Evolutionary conservation across 139 green algal genomes (phyloP).

Genomic region (Chlamydomonas incerta): DNA sequence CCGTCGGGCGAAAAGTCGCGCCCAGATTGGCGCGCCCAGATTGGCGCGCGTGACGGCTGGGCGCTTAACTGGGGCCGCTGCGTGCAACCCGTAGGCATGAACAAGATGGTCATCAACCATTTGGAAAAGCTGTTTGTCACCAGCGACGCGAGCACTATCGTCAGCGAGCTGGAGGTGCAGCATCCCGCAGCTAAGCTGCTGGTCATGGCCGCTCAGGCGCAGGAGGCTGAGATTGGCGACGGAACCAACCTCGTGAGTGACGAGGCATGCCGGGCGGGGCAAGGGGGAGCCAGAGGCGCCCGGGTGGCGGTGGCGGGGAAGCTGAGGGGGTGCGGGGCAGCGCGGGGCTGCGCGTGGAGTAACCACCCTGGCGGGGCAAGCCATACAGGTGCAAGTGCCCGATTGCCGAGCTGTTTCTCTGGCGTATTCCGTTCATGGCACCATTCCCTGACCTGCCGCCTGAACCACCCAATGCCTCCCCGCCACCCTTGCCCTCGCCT

Average conservation of each 20-base stretch:
- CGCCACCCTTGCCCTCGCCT: too few species aligned
- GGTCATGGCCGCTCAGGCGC: slow-evolving; percentile 92
- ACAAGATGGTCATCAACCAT: slow-evolving; percentile 99
- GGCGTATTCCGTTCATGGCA: too few species aligned
- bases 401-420: too few species aligned
- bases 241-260: slow-evolving; percentile 94
- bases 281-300: too few species aligned
- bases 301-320: too few species aligned
- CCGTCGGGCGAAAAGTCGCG: neutral
- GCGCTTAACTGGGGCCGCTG: neutral
- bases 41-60: slow-evolving; percentile 23
- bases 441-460: too few species aligned
- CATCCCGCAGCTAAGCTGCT: slow-evolving; percentile 97
- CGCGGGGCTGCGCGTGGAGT: too few species aligned
- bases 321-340: too few species aligned
- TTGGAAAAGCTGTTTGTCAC: slow-evolving; percentile 99
- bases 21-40: slow-evolving; percentile 1
- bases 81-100: slow-evolving; percentile 89
- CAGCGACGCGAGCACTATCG: slow-evolving; percentile 95
- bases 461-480: too few species aligned
- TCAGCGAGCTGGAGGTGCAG: slow-evolving; percentile 96
- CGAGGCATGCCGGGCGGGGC: too few species aligned
- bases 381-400: too few species aligned
- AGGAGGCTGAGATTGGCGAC: slow-evolving; percentile 97
- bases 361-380: too few species aligned